phyloP scores from a whole-genome alignment of 768 basidiomycete genomes.

The Erythrobasidium yunnanense region DNA sequence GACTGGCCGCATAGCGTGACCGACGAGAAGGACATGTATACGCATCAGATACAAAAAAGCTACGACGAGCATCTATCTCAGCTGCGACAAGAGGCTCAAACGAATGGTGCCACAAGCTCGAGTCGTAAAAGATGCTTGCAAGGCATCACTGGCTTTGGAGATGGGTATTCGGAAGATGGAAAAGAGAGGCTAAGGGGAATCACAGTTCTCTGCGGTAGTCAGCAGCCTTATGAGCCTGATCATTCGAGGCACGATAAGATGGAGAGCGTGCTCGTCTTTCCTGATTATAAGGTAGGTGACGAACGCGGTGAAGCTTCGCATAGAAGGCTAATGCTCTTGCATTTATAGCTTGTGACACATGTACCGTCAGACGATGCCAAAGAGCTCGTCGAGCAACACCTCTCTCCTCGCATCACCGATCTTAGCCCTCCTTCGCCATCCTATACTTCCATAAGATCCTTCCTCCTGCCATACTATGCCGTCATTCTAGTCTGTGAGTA shows the following conservation, averaged over 20 bases:
- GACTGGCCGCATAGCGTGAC: conserved; percentile 27
- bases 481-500: conserved; percentile 67
- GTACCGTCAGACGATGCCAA: not conserved
- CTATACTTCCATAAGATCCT: conserved; percentile 45
- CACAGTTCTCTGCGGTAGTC: conserved; percentile 3
- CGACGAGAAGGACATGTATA: conserved; percentile 12
- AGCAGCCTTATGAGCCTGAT: conserved; percentile 46
- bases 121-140: conserved; percentile 26
- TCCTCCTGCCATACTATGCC: conserved; percentile 77
- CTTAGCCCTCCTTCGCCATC: conserved; percentile 15
- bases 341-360: conserved; percentile 8
- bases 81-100: not conserved
- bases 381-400: not conserved
- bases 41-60: not conserved
- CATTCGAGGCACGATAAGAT: conserved; percentile 49
- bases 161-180: conserved; percentile 11
- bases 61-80: conserved; percentile 7
- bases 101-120: conserved; percentile 30
- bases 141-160: conserved; percentile 7
- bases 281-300: conserved; percentile 71
- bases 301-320: not conserved
- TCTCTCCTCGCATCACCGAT: not conserved
- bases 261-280: conserved; percentile 77
- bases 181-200: not conserved
- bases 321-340: not conserved